Base-by-base conservation (phyloP, 169 alveolate genomes). In the Plasmodium gallinaceum region DNA sequence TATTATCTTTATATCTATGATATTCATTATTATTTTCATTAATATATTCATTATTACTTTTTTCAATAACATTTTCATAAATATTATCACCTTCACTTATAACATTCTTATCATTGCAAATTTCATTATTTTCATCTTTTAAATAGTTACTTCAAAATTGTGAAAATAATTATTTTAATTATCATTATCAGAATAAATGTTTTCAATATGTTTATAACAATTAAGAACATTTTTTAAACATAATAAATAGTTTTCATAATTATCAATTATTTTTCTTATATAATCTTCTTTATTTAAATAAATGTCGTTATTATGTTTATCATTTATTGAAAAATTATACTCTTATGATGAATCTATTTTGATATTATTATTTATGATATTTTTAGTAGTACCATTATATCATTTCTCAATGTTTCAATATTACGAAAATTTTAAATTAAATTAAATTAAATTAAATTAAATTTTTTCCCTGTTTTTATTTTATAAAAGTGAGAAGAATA, bases 41-140 rank as follows among this genome's bases (percentile, higher is more conserved):
- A 22, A 5, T 10, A 12, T 48, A 6, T 22, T 37, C 75, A 75
- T 62, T 32, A 2, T 60, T 52, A 6, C 24, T 62, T 43, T 61
- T 16, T 45, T 61, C 42, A 5, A 20, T 46, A 24, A 14, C 45
- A 8, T 52, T 39, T 7, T 72, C 22, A 26, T 37, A 68, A 5
- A 7, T 9, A 14, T 39, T 7, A 12, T 54, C 70, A 8, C 57
- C 24, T 24, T 46, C 43, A 22, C 16, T 10, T 3, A 26, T 61
- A 73, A 52, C 72, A 58, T 73, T 37, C 10, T 46, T 22, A 22
- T 74, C 37, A 7, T 54, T 37, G 60, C 18, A 7, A 58, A 39
- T 37, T 5, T 74, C 57, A 14, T 39, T 52, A 32, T 43, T 51
- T 26, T 42, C 57, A 61, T 57, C 46, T 5, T 71, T n/a, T 10